Percentiles rank a stretch among this genome's conserved stretches.
Conservation (phyloP, 805 yeast species). For the Wickerhamomyces canadensis region DNA sequence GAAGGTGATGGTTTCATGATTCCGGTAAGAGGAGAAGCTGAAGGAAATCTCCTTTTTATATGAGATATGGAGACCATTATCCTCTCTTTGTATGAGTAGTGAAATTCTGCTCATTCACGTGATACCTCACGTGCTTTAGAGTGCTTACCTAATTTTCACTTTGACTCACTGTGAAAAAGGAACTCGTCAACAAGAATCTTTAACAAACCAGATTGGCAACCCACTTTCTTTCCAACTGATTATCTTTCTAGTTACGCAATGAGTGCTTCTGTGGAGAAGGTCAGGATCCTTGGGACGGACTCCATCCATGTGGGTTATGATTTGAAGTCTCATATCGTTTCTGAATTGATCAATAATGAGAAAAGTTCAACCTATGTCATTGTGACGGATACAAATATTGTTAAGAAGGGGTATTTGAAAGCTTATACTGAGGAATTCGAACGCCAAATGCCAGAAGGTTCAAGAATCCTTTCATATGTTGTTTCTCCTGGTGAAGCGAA, state of each 20-base stretch:
- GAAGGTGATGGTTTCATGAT: no score
- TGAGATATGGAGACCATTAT: constrained; percentile 2
- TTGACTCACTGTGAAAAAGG: background rate
- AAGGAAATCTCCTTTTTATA: background rate
- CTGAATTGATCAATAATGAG: constrained; percentile 53
- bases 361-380: constrained; percentile 90
- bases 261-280: constrained; percentile 34
- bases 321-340: constrained; percentile 67
- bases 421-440: constrained; percentile 40
- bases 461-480: constrained; percentile 66
- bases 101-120: no score
- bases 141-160: background rate
- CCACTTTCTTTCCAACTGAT: no score
- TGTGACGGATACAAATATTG: constrained; percentile 80
- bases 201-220: background rate
- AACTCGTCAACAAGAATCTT: background rate
- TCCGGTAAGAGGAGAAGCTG: background rate
- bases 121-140: background rate
- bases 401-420: constrained; percentile 54
- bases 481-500: constrained; percentile 93
- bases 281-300: constrained; percentile 74
- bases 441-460: constrained; percentile 37
- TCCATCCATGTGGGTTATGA: constrained; percentile 88
- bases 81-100: no score
- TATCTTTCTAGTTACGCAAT: background rate